Base-by-base conservation (phyloP, 306 rosid species). In the Rubus idaeus region DNA sequence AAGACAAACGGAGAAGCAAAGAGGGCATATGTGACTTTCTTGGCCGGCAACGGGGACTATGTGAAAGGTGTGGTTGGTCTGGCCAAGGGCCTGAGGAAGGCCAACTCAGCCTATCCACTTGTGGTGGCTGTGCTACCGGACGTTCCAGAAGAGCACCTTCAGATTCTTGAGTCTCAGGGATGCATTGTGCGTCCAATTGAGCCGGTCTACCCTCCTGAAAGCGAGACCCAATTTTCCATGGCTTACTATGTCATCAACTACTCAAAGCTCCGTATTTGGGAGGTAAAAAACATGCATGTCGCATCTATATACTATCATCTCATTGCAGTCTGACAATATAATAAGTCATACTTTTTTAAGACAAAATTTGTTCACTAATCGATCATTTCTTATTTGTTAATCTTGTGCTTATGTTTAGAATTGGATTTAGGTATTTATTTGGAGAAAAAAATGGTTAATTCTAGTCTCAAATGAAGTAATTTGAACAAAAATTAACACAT, bases 181-280 rank as follows among this genome's bases (percentile, higher is more conserved):
- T 87, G 91, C 41, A 49, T 87, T 14, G 84, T 87, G 1, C 85
- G 82, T 5, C 80, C 77, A 71, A 87, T 87, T 41, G 87, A 80
- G 21, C 89, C 91, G 0, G 80, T 87, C 49, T 71, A 77, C 50
- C 91, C 88, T 41, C 89, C 88, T 1, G 70, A 62, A 8, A 80
- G 2, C 72, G 80, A 83, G 52, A 80, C 91, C 41, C 53, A 70
- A 2, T 87, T 80, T 65, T 17, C 89, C 62, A 87, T 87, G 91
- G 89, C 91, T 3, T 88, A 88, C 49, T 88, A 74, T 73, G 91
- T 88, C 80, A 88, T 88, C 76, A 88, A 88, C 77, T 88, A 88
- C 84, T 88, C 91, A 8, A 88, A 88, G 75, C 91, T 88, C 55
- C 87, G 91, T 42, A 88, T 88, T 9, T 88, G 91, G 91, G 89